phyloP scores from a whole-genome alignment of 2,329 filamentous ascomycete genomes.

The Magnaporthales sp. region DNA sequence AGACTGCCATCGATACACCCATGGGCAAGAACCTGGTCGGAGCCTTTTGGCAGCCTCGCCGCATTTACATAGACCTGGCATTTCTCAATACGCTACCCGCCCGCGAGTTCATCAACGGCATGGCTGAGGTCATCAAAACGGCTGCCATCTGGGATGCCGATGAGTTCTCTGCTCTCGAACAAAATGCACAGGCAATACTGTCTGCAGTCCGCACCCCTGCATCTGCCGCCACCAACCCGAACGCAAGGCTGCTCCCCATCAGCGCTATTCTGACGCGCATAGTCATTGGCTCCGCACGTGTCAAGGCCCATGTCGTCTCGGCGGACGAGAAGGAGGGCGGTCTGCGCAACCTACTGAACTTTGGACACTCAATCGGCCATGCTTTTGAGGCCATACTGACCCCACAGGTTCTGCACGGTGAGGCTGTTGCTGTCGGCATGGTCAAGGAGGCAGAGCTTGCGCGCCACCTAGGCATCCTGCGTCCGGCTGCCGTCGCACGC shows the following conservation, averaged over 20 bases:
- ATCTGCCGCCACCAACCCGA: constrained; percentile 17
- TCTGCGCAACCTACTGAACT: constrained; percentile 88
- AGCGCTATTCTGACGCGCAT: constrained; percentile 63
- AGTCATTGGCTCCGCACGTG: constrained; percentile 81
- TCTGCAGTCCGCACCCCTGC: constrained; percentile 49
- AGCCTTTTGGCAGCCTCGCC: constrained; percentile 90
- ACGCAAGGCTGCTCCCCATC: constrained; percentile 60
- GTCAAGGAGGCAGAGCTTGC: constrained; percentile 94
- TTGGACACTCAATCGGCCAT: constrained; percentile 96
- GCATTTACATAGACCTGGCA: constrained; percentile 87
- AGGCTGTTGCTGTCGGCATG: constrained; percentile 96
- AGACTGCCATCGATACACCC: constrained; percentile 95
- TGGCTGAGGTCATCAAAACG: constrained; percentile 98
- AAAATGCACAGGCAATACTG: constrained; percentile 70
- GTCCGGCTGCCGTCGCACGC: constrained; percentile 79
- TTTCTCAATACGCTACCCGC: constrained; percentile 87
- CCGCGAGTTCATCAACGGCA: constrained; percentile 94
- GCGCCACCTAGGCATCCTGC: constrained; percentile 76
- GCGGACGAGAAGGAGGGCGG: constrained; percentile 91
- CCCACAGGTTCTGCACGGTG: constrained; percentile 89
- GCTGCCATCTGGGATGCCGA: constrained; percentile 90
- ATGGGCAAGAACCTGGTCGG: constrained; percentile 94
- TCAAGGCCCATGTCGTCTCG: constrained; percentile 92
- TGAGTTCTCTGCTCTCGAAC: constrained; percentile 78
- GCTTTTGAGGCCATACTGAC: constrained; percentile 93